Evolutionary conservation across 148 eudicot genomes (phyloP), one percentile per base, ranked within the genome.

Genomic region (Chenopodium album): DNA sequence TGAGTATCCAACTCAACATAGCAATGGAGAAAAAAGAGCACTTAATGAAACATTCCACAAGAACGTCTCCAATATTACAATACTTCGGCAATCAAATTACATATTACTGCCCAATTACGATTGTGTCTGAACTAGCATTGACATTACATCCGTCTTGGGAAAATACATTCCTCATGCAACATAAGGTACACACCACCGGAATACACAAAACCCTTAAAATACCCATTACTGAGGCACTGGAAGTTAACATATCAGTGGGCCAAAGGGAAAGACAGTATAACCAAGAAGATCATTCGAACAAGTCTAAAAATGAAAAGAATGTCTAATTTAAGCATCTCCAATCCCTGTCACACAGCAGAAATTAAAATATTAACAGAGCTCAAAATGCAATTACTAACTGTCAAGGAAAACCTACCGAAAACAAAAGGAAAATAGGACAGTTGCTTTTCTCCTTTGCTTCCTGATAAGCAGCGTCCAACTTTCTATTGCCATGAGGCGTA

Each of bases 401-500:
- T 71, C 60, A 59, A 52, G 56, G 47, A 79, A 76, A 82, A 80
- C 90, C 26, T 92, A 96, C 99, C 79, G 99, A 96, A 83, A 96
- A 96, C 81, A 96, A 90, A 73, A 96, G 99, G 81, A 94, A 92
- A 54, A 96, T 83, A 9, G 99, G 99, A 77, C 94, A 94, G 74
- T 82, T 84, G 82, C 84, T 89, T 76, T 85, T 88, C 84, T 91
- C 98, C 89, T 92, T 92, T 13, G 93, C 89, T 83, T 92, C 97
- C 59, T 63, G 85, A 87, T 89, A 96, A 63, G 99, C 97, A 85
- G 92, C 97, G 87, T 96, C 97, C 71, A 96, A 80, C 82, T 96
- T 96, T 75, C 90, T 88, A 86, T 96, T 96, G 76, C 99, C 99
- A 83, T 92, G 94, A 66, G 97, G 90, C 2, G 99, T 96, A 87